Evolutionary conservation across 768 basidiomycete genomes (phyloP).

Genomic region (Serendipita sp.): DNA sequence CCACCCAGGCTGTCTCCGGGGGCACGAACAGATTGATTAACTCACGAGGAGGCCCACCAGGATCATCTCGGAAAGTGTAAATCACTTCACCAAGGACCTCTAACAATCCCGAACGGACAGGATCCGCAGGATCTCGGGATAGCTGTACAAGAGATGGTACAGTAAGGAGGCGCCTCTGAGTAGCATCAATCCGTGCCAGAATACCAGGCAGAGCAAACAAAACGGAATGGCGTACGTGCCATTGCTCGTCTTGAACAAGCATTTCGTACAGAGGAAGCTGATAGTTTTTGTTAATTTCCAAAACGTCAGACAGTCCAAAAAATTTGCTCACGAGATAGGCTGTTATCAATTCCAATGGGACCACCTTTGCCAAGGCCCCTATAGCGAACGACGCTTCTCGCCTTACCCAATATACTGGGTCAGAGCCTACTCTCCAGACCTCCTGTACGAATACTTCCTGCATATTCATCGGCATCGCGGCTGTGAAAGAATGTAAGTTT

Average conservation of each 20-base stretch:
- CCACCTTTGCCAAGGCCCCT: conserved; percentile 74
- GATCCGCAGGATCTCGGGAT: conserved; percentile 40
- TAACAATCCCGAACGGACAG: conserved; percentile 63
- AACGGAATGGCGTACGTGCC: conserved; percentile 78
- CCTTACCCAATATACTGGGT: conserved; percentile 61
- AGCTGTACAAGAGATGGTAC: conserved; percentile 48
- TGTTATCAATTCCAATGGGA: conserved; percentile 55
- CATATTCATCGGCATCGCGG: conserved; percentile 17
- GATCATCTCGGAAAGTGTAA: conserved; percentile 54
- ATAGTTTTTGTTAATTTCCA: conserved; percentile 1
- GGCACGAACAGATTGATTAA: conserved; percentile 67
- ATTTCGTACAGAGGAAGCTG: conserved; percentile 69
- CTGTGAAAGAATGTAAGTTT: neutral
- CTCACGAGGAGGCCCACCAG: conserved; percentile 52
- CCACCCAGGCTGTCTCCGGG: conserved; percentile 14
- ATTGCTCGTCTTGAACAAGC: conserved; percentile 48
- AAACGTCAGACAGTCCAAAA: conserved; percentile 5
- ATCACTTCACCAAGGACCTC: conserved; percentile 84
- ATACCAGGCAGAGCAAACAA: conserved; percentile 74
- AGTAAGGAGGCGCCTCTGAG: conserved; percentile 45
- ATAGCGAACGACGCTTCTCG: conserved; percentile 78
- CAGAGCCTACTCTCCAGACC: conserved; percentile 47
- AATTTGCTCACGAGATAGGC: conserved; percentile 36
- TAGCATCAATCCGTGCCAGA: conserved; percentile 42
- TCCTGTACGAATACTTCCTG: conserved; percentile 55